Percentiles rank a stretch among this genome's conserved stretches.
Conservation (phyloP, 2,329 filamentous ascomycete genomes). For the Phialocephala subalpina region DNA sequence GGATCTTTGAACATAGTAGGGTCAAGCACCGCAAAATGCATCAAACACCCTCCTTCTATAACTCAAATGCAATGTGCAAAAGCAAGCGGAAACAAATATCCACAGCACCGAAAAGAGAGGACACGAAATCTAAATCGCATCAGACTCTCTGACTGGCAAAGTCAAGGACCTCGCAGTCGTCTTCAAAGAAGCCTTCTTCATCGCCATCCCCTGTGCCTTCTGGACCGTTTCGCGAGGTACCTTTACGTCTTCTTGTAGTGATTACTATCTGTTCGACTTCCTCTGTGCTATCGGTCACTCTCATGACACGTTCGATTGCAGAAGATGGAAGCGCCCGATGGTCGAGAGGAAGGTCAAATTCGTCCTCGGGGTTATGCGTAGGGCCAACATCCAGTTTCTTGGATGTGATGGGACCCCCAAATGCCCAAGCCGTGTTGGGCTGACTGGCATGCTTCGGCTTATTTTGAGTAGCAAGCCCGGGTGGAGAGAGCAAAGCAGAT, state of each 20-base stretch:
- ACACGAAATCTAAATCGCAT: constrained; percentile 18
- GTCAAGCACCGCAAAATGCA: constrained; percentile 26
- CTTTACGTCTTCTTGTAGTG: constrained; percentile 77
- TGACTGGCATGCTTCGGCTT: constrained; percentile 14
- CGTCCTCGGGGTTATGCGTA: constrained; percentile 57
- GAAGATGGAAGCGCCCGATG: constrained; percentile 67
- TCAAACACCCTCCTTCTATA: constrained; percentile 27
- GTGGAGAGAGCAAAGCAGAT: constrained; percentile 37
- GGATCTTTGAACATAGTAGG: constrained; percentile 23
- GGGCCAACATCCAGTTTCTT: constrained; percentile 62
- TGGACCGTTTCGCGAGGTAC: constrained; percentile 54
- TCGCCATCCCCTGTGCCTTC: constrained; percentile 60
- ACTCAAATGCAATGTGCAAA: constrained; percentile 12
- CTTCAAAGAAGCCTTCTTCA: constrained; percentile 85
- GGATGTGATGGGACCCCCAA: constrained; percentile 62
- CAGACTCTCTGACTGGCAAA: constrained; percentile 78
- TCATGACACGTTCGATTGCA: constrained; percentile 69
- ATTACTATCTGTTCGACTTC: constrained; percentile 79
- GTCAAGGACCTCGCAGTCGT: constrained; percentile 90
- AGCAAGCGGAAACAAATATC: constrained; percentile 8
- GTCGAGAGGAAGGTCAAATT: constrained; percentile 55
- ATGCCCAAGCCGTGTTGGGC: constrained; percentile 59
- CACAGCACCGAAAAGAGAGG: background rate
- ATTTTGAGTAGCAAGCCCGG: constrained; percentile 28
- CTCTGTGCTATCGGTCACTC: constrained; percentile 57